Conservation (phyloP, 140 eudicot species). For the Cichorium intybus region DNA sequence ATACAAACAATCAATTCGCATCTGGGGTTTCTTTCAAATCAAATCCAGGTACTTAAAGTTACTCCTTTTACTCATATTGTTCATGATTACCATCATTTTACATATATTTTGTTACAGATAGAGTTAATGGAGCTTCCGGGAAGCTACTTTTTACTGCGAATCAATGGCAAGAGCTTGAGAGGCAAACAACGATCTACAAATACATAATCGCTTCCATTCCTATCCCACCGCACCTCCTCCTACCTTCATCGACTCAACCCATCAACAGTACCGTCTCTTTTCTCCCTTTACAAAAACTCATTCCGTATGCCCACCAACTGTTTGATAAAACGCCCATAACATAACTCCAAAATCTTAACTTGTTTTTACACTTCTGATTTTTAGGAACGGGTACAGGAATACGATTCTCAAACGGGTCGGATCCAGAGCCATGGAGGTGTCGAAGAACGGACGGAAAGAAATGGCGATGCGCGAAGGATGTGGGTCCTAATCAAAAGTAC, state of each 20-base stretch:
- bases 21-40: constrained; percentile 15
- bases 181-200: constrained; percentile 66
- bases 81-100: not conserved
- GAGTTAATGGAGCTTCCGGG: constrained; percentile 28
- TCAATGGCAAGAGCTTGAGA: constrained; percentile 74
- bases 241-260: constrained; percentile 49
- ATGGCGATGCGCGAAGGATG: constrained; percentile 70
- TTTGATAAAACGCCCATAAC: not conserved
- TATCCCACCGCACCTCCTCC: constrained; percentile 62
- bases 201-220: constrained; percentile 64
- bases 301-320: constrained; percentile 7
- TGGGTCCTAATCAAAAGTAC: constrained; percentile 55
- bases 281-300: constrained; percentile 39
- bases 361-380: not conserved
- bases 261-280: constrained; percentile 35
- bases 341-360: not conserved
- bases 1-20: not conserved
- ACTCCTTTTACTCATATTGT: not conserved
- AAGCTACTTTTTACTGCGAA: constrained; percentile 54
- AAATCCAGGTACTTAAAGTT: constrained; percentile 1
- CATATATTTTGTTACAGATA: constrained; percentile 10
- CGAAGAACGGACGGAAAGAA: constrained; percentile 74
- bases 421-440: constrained; percentile 78
- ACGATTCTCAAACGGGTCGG: constrained; percentile 40
- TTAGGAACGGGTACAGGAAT: constrained; percentile 32